Conservation (phyloP, 805 yeast species). For the Kuraishia ogatae region DNA sequence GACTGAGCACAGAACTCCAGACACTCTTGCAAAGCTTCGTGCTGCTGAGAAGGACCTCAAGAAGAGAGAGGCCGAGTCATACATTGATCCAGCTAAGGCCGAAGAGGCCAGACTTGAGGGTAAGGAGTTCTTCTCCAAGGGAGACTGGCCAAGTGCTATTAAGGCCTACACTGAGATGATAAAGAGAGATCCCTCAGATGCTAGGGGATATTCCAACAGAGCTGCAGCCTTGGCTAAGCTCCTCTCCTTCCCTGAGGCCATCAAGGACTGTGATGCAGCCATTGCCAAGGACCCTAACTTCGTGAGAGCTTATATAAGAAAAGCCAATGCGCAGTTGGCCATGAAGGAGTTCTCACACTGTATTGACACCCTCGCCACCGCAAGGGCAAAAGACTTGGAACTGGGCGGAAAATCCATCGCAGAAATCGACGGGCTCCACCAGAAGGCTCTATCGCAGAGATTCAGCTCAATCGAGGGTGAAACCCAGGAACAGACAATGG, state of each 20-base stretch:
- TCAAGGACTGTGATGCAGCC: slow-evolving; percentile 85
- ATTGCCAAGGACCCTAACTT: slow-evolving; percentile 82
- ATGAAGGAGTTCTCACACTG: slow-evolving; percentile 80
- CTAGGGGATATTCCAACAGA: slow-evolving; percentile 94
- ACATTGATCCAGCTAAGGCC: slow-evolving; percentile 85
- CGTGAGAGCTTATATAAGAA: slow-evolving; percentile 92
- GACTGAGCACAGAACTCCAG: slow-evolving; percentile 97
- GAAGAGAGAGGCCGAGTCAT: slow-evolving; percentile 65
- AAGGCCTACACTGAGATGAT: slow-evolving; percentile 93
- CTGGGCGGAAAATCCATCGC: slow-evolving; percentile 46
- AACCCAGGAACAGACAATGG: slow-evolving; percentile 90
- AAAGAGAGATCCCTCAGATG: slow-evolving; percentile 94
- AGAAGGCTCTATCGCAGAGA: slow-evolving; percentile 72
- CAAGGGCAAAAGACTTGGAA: slow-evolving; percentile 66
- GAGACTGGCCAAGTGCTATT: slow-evolving; percentile 96
- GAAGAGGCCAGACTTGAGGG: slow-evolving; percentile 94
- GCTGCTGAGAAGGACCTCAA: slow-evolving; percentile 80
- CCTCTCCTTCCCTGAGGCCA: slow-evolving; percentile 95
- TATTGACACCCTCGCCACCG: slow-evolving; percentile 71
- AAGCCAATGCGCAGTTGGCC: slow-evolving; percentile 89
- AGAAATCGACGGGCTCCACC: slow-evolving; percentile 77
- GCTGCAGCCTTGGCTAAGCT: slow-evolving; percentile 95
- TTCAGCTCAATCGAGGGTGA: slow-evolving; percentile 80
- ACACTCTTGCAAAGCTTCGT: slow-evolving; percentile 80
- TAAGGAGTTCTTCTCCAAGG: slow-evolving; percentile 78